Evolutionary conservation across 176 grass and related monocot genomes (phyloP).

Genomic region (Phragmites australis): DNA sequence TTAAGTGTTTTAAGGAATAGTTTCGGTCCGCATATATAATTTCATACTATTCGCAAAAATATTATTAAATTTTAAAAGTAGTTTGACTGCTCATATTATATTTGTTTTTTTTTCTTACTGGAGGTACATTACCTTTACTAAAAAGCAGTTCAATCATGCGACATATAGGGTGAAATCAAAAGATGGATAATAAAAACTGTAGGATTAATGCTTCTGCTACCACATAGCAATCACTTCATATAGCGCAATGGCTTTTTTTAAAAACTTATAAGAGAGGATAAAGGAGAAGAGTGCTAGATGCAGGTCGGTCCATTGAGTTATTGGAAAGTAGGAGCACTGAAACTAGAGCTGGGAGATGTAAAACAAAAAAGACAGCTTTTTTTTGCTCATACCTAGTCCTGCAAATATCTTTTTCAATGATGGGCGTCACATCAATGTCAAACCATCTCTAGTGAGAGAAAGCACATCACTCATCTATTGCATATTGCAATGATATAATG

Average conservation of each 20-base stretch:
- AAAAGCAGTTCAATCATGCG: neutral
- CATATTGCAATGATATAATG: neutral
- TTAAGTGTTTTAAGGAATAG: neutral
- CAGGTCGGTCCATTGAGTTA: conserved; percentile 10
- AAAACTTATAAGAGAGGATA: neutral
- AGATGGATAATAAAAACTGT: neutral
- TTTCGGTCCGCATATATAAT: neutral
- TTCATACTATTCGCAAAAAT: neutral
- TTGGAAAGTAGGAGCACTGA: conserved; percentile 39
- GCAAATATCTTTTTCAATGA: conserved; percentile 7
- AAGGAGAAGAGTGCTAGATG: neutral
- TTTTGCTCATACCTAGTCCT: conserved; percentile 24
- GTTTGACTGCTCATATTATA: neutral
- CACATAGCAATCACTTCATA: neutral
- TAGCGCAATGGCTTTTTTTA: neutral
- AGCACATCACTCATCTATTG: conserved; percentile 11
- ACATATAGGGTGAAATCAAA: neutral
- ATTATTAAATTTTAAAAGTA: neutral
- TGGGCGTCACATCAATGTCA: conserved; percentile 17
- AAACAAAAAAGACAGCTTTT: conserved; percentile 25
- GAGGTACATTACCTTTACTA: neutral
- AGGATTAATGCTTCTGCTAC: neutral
- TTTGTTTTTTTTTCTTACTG: neutral
- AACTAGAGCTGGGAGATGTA: conserved; percentile 4
- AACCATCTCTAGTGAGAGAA: conserved; percentile 28